A percentile compares a stretch with the other conserved stretches of the same genome.
Conservation (phyloP, 1,139 yeast species). For the Debaryomyces subglobosus region DNA sequence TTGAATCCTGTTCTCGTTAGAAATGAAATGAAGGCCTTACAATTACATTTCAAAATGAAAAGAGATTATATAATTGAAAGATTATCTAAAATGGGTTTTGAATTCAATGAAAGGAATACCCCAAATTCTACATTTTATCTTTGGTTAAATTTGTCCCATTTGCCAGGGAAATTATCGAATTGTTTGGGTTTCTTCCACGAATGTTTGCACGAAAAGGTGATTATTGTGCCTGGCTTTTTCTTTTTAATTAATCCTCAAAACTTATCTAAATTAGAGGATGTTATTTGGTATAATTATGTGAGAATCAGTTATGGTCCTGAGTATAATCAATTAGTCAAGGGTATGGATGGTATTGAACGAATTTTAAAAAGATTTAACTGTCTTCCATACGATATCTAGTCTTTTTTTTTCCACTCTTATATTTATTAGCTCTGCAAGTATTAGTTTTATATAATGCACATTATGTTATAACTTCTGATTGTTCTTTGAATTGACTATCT, state of each 20-base stretch:
- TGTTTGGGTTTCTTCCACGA: slow-evolving; percentile 72
- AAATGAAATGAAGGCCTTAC: slow-evolving; percentile 63
- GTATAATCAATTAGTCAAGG: slow-evolving; percentile 52
- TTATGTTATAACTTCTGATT: not conserved
- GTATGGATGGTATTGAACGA: slow-evolving; percentile 71
- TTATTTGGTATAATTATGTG: slow-evolving; percentile 65
- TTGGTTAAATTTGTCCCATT: slow-evolving; percentile 62
- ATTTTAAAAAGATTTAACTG: slow-evolving; percentile 52
- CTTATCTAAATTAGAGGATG: slow-evolving; percentile 61
- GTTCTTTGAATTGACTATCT: not conserved
- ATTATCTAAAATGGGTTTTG: slow-evolving; percentile 59
- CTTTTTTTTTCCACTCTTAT: not conserved
- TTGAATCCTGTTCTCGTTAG: slow-evolving; percentile 55
- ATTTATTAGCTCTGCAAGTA: not conserved
- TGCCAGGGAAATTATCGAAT: slow-evolving; percentile 62
- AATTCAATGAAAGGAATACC: slow-evolving; percentile 44
- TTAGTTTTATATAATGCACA: not conserved
- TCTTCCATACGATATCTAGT: slow-evolving; percentile 33
- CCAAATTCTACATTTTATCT: slow-evolving; percentile 69
- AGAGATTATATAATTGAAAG: slow-evolving; percentile 61
- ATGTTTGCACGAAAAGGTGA: slow-evolving; percentile 64
- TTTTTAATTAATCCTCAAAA: slow-evolving; percentile 68
- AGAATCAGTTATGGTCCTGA: slow-evolving; percentile 71
- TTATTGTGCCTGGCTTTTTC: slow-evolving; percentile 70
- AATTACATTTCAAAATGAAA: slow-evolving; percentile 61